phyloP scores from a whole-genome alignment of 2,329 filamentous ascomycete genomes.

The Penicillium nordicum region DNA sequence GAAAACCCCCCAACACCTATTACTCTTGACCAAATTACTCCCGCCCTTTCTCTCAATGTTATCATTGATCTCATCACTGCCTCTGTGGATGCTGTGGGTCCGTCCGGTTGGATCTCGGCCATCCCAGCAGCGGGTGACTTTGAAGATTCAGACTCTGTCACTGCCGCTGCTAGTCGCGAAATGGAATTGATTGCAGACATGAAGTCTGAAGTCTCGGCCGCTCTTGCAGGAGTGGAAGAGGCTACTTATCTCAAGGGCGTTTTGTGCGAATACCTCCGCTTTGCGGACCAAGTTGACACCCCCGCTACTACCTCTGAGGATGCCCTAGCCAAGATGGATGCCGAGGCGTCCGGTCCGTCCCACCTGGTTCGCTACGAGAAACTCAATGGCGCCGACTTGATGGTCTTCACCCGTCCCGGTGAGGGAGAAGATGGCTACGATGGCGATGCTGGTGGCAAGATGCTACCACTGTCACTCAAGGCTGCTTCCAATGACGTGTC shows the following conservation, averaged over 20 bases:
- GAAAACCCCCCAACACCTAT: slow-evolving; percentile 39
- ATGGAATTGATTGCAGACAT: slow-evolving; percentile 47
- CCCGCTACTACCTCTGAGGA: slow-evolving; percentile 14
- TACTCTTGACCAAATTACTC: slow-evolving; percentile 34
- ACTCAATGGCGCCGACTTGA: slow-evolving; percentile 39
- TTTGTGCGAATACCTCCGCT: slow-evolving; percentile 46
- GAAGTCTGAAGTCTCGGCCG: slow-evolving; percentile 48
- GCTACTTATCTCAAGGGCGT: slow-evolving; percentile 47
- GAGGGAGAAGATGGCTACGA: slow-evolving; percentile 31
- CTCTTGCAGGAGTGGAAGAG: slow-evolving; percentile 48
- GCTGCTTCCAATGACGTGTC: slow-evolving; percentile 46
- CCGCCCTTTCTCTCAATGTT: slow-evolving; percentile 37
- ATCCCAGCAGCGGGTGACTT: slow-evolving; percentile 31
- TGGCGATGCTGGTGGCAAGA: slow-evolving; percentile 36
- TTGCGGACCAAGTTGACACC: slow-evolving; percentile 31
- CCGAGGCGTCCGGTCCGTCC: slow-evolving; percentile 11
- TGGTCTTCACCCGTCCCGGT: slow-evolving; percentile 28
- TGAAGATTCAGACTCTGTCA: slow-evolving; percentile 16
- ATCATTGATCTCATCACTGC: slow-evolving; percentile 44
- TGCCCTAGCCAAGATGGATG: slow-evolving; percentile 9
- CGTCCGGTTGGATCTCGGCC: slow-evolving; percentile 47
- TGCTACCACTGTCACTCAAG: slow-evolving; percentile 73
- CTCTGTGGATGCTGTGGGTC: slow-evolving; percentile 48
- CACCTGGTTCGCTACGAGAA: slow-evolving; percentile 36
- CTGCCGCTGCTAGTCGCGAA: slow-evolving; percentile 33